phyloP scores from a whole-genome alignment of 1,139 yeast genomes.

The Geotrichum klebahnii region DNA sequence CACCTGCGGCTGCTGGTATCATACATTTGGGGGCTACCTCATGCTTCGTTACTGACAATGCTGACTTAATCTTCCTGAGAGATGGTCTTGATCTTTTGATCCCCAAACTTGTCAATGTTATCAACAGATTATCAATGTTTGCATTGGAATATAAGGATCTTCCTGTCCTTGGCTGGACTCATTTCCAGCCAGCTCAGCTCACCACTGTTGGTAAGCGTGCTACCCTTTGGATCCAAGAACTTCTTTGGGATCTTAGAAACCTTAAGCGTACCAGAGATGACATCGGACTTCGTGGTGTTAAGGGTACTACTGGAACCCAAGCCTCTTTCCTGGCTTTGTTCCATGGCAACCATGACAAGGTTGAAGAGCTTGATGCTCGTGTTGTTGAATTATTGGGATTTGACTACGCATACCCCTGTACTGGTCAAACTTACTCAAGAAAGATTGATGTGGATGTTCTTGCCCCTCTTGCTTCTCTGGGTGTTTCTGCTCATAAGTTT shows the following conservation, averaged over 20 bases:
- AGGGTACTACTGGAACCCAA: constrained; percentile 99
- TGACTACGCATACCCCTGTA: constrained; percentile 91
- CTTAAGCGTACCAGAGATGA: constrained; percentile 94
- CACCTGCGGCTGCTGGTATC: constrained; percentile 96
- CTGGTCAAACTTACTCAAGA: constrained; percentile 97
- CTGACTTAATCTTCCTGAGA: constrained; percentile 91
- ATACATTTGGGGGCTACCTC: constrained; percentile 98
- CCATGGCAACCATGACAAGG: constrained; percentile 96
- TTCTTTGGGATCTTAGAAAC: constrained; percentile 96
- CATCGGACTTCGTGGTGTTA: constrained; percentile 94
- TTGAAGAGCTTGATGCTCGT: constrained; percentile 82
- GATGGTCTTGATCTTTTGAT: constrained; percentile 91
- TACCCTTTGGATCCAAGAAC: constrained; percentile 94
- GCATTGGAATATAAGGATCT: constrained; percentile 89
- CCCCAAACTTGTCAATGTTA: constrained; percentile 93
- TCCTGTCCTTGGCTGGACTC: constrained; percentile 99
- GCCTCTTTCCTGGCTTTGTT: constrained; percentile 90
- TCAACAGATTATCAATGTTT: constrained; percentile 80
- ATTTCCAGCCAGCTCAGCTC: constrained; percentile 98
- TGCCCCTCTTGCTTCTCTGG: constrained; percentile 89
- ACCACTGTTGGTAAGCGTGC: constrained; percentile 99
- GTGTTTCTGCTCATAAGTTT: constrained; percentile 95
- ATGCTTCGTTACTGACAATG: constrained; percentile 95
- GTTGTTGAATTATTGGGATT: constrained; percentile 92
- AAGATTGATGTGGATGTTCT: constrained; percentile 93